Conservation (phyloP, 306 rosid genomes). For the Canavalia gladiata region DNA sequence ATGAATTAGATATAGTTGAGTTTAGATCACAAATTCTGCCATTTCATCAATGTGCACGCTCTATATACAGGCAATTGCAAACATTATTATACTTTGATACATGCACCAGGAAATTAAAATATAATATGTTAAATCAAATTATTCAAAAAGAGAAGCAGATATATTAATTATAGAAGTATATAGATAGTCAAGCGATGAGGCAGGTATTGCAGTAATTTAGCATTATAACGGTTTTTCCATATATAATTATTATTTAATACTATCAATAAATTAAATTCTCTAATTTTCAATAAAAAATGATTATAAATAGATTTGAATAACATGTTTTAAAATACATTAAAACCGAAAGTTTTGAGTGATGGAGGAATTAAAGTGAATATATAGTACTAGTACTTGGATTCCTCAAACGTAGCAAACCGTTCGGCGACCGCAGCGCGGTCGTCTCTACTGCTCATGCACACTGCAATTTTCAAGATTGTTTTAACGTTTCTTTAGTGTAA, state of each 20-base stretch:
- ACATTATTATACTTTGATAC: background rate
- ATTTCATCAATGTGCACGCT: background rate
- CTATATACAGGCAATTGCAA: background rate
- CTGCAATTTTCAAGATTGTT: slow-evolving; percentile 66
- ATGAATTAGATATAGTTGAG: background rate
- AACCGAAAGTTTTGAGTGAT: background rate
- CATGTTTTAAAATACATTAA: too few relatives aligned
- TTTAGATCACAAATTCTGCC: background rate
- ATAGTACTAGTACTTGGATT: slow-evolving; percentile 36
- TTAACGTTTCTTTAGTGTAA: slow-evolving; percentile 37
- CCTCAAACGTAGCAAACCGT: slow-evolving; percentile 59
- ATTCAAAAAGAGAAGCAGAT: too few relatives aligned
- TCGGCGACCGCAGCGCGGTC: slow-evolving; percentile 78
- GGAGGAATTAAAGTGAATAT: slow-evolving; percentile 25
- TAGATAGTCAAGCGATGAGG: too few relatives aligned
- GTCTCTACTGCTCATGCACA: slow-evolving; percentile 66
- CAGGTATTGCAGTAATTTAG: too few relatives aligned
- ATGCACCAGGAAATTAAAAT: background rate
- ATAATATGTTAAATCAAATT: too few relatives aligned
- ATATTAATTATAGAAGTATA: too few relatives aligned
- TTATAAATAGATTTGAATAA: too few relatives aligned
- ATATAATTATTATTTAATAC: too few relatives aligned
- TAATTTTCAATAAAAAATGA: too few relatives aligned
- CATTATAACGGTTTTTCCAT: background rate
- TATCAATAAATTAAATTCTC: too few relatives aligned